Percentiles rank a stretch among this genome's conserved stretches.
These are phyloP conservation scores for Trichomonascus vanleenenianus DNA, from an alignment of 805 yeast species.

Conservation along the genomic window DNA sequence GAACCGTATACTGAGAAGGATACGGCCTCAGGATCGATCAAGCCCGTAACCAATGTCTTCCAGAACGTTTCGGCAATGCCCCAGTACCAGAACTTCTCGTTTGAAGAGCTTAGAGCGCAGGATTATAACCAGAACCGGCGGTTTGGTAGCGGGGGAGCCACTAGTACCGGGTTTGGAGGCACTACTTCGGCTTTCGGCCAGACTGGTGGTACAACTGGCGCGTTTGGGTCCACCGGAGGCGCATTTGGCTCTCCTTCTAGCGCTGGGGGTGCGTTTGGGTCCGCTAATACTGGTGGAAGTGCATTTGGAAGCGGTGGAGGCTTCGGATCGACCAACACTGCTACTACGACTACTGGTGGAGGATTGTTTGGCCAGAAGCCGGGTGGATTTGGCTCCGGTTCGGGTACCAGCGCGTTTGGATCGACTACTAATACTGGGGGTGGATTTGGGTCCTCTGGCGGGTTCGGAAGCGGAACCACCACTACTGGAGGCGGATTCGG, in stretches of 20 bases:
- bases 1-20: conserved; percentile 69
- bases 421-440: conserved; percentile 12
- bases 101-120: conserved; percentile 81
- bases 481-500: conserved; percentile 27
- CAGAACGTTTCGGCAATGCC: conserved; percentile 86
- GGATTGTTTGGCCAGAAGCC: conserved; percentile 15
- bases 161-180: conserved; percentile 16
- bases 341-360: conserved; percentile 14
- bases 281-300: conserved; percentile 21
- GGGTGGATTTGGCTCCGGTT: conserved; percentile 21
- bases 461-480: conserved; percentile 10
- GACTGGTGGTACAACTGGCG: conserved; percentile 25
- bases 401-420: conserved; percentile 30
- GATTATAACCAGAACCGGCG: conserved; percentile 75
- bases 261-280: conserved; percentile 23
- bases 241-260: conserved; percentile 12
- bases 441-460: conserved; percentile 2
- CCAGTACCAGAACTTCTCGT: conserved; percentile 71
- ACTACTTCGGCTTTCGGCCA: conserved; percentile 19
- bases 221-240: conserved; percentile 32
- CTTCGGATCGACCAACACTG: conserved; percentile 30
- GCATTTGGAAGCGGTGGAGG: conserved; percentile 40
- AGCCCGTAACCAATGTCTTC: conserved; percentile 52
- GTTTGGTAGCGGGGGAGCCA: conserved; percentile 39
- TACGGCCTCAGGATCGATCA: conserved; percentile 43